Evolutionary conservation across 192 early-diverging fungal genomes (phyloP).

Genomic region (Linnemannia exigua): DNA sequence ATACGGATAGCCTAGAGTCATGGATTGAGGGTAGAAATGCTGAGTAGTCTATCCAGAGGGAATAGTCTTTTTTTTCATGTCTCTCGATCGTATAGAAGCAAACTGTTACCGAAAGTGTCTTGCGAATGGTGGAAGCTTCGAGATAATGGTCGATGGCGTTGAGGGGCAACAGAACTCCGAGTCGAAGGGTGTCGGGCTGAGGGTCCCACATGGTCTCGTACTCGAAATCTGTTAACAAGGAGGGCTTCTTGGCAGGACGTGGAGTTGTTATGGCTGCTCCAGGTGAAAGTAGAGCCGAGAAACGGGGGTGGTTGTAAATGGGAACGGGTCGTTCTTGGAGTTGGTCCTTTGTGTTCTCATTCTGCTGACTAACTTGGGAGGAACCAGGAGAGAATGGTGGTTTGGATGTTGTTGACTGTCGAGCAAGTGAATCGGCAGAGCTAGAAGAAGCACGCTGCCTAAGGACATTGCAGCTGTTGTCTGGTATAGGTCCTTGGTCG

Average conservation of each 20-base stretch:
- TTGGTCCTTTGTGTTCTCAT: background rate
- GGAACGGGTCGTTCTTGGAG: background rate
- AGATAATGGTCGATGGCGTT: background rate
- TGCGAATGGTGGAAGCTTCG: background rate
- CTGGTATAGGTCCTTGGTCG: background rate
- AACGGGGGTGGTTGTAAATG: background rate
- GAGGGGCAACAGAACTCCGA: conserved; percentile 28
- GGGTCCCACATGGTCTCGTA: conserved; percentile 21
- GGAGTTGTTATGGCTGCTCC: background rate
- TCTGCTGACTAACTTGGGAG: background rate
- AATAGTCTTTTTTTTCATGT: background rate
- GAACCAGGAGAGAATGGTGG: background rate
- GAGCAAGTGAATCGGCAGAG: background rate
- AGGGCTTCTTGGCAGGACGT: conserved; percentile 7
- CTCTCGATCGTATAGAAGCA: background rate
- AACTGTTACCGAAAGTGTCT: conserved; percentile 10
- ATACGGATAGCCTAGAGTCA: conserved; percentile 56
- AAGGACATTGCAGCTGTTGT: background rate
- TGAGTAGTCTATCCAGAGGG: background rate
- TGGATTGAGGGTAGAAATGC: conserved; percentile 6
- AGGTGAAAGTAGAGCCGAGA: background rate
- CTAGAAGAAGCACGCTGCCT: background rate
- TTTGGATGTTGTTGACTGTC: background rate
- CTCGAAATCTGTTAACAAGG: conserved; percentile 31
- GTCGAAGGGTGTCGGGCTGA: conserved; percentile 1